Base-by-base conservation (phyloP, 768 basidiomycete genomes). In the Mycena albidolilacea region DNA sequence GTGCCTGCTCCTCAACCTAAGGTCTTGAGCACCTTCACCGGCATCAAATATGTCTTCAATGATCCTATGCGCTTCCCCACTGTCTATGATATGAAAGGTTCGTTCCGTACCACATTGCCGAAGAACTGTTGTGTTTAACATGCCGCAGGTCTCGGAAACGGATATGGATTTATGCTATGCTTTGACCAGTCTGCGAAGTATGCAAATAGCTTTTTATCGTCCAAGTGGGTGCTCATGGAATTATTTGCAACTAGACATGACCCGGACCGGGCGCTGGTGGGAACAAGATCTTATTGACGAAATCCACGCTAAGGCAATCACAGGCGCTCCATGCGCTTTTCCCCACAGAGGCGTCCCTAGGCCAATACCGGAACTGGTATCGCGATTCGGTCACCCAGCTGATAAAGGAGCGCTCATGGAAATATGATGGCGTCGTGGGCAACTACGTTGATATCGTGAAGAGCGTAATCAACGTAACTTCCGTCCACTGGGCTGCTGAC, bases 401-500 rank as follows among this genome's bases (percentile, higher is more conserved):
- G 14, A 76, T 82, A 59, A 73, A 78, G 57, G 64, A 78, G 35
- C 67, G 76, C n/a, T 79, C 79, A 7, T 82, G 79, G 77, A 74
- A 66, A 19, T 78, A 78, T 41, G 75, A 79, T 63, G 79, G 80
- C 54, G 74, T 78, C 8, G 66, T 79, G 14, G 81, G 81, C 41
- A 78, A 68, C 61, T 81, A 79, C 43, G 74, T 88, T 70, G 85
- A 89, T 73, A 79, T 88, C 70, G 84, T 86, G 37, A 79, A 81
- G 48, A 82, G 85, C 64, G 86, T 87, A 7, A 79, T 85, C 77
- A 86, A 86, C 69, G 76, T 83, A 9, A 77, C 81, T 19, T 75
- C 80, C 9, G 80, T 85, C 7, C 80, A 83, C 50, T 88, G 86
- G 86, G 84, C 84, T 7, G 81, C 85, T 6, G 81, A 84, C 72